Conservation (phyloP, 805 yeast genomes). For the Vanderwaltozyma polyspora region DNA sequence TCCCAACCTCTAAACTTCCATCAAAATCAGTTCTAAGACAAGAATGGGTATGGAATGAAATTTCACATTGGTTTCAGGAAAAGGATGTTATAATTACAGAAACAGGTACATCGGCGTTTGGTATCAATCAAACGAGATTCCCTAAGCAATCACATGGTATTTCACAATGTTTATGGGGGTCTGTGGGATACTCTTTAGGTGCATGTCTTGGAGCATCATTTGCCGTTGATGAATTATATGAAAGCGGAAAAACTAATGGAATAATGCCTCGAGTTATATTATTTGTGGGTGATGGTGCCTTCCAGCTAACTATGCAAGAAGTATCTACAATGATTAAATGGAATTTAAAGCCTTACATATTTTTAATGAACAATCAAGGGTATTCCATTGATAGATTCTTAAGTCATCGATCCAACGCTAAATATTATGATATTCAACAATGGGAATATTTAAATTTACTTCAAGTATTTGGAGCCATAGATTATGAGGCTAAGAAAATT, state of each 20-base stretch:
- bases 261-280: constrained; percentile 38
- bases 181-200: constrained; percentile 56
- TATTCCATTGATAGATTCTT: constrained; percentile 56
- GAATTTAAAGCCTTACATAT: constrained; percentile 45
- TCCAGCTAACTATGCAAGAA: constrained; percentile 58
- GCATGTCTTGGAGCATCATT: constrained; percentile 52
- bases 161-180: constrained; percentile 55
- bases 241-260: background rate
- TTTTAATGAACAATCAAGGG: constrained; percentile 54
- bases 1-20: constrained; percentile 16
- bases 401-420: constrained; percentile 40
- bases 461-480: constrained; percentile 45
- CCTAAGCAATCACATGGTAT: constrained; percentile 42
- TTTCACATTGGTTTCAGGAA: constrained; percentile 40
- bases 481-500: constrained; percentile 34
- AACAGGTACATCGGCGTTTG: constrained; percentile 57
- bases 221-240: constrained; percentile 38
- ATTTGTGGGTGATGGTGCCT: constrained; percentile 60
- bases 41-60: constrained; percentile 40
- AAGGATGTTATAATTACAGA: constrained; percentile 52
- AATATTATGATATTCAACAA: constrained; percentile 49
- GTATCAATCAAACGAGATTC: constrained; percentile 44
- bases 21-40: constrained; percentile 24
- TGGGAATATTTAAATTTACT: constrained; percentile 44
- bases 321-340: constrained; percentile 46